Evolutionary conservation across 1,139 yeast genomes (phyloP).

Genomic region (Keqinozyma sinolaborantium): DNA sequence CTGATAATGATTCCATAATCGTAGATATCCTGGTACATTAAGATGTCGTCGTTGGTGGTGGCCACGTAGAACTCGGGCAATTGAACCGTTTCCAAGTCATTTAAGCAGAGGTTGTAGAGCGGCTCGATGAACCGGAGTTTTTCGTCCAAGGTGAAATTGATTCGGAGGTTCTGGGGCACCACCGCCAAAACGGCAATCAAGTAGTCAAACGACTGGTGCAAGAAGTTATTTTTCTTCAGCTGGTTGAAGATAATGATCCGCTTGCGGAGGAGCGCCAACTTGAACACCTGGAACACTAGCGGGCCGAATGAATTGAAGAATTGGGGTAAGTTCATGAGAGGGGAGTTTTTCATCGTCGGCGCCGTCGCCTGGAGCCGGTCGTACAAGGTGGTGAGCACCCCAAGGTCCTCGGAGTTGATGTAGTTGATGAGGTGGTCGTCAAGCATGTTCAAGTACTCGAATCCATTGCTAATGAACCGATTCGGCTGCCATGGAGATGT

Average conservation of each 20-base stretch:
- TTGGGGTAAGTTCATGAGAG: conserved; percentile 27
- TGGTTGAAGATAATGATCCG: conserved; percentile 57
- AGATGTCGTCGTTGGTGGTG: conserved; percentile 68
- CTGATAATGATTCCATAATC: conserved; percentile 43
- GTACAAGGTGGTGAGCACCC: conserved; percentile 13
- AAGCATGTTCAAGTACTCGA: conserved; percentile 53
- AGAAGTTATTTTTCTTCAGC: conserved; percentile 18
- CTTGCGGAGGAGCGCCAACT: conserved; percentile 60
- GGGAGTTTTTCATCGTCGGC: conserved; percentile 4
- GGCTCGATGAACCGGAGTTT: conserved; percentile 35
- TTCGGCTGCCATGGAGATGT: conserved; percentile 48
- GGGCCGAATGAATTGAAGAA: conserved; percentile 65
- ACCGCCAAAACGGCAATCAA: conserved; percentile 33
- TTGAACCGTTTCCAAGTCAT: conserved; percentile 38
- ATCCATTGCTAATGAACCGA: conserved; percentile 47
- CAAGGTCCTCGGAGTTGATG: conserved; percentile 22
- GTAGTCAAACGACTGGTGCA: conserved; percentile 30
- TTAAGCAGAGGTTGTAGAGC: conserved; percentile 62
- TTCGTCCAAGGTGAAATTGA: conserved; percentile 12
- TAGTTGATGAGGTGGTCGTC: conserved; percentile 38
- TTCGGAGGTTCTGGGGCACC: conserved; percentile 30
- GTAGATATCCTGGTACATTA: conserved; percentile 56
- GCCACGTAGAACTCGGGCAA: conserved; percentile 39
- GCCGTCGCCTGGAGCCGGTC: conserved; percentile 3
- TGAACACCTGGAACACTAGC: conserved; percentile 66